A percentile compares a stretch with the other conserved stretches of the same genome.
These are phyloP conservation scores for Pleodorina starrii DNA, from an alignment of 139 green algal species.

Conservation along the genomic window DNA sequence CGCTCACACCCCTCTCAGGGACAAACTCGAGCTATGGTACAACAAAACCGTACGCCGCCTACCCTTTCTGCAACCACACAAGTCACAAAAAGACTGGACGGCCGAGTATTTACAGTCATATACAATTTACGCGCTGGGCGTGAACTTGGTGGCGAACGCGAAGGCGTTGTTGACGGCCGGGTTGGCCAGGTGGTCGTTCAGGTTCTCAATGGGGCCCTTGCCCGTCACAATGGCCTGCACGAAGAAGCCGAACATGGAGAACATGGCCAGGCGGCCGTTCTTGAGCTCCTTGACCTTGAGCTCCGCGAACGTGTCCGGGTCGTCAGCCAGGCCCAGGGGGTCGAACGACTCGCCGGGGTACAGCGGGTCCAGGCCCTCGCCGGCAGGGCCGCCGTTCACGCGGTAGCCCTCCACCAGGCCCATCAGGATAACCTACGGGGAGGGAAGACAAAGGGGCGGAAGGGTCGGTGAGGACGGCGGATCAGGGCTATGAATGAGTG, in stretches of 20 bases:
- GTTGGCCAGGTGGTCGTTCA: slow-evolving; percentile 86
- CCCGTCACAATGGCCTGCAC: slow-evolving; percentile 86
- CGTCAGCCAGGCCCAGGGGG: slow-evolving; percentile 94
- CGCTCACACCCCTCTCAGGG: no score
- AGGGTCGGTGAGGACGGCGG: neutral
- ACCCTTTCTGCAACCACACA: no score
- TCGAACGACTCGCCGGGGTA: slow-evolving; percentile 95
- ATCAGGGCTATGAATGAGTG: no score
- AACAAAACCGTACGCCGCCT: no score
- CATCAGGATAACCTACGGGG: slow-evolving; percentile 81
- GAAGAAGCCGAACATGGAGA: slow-evolving; percentile 90
- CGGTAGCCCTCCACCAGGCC: slow-evolving; percentile 95
- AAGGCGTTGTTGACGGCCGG: slow-evolving; percentile 81
- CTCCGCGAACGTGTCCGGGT: slow-evolving; percentile 84
- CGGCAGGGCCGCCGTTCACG: slow-evolving; percentile 91
- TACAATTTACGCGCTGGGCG: slow-evolving; percentile 60
- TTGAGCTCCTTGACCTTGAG: slow-evolving; percentile 85
- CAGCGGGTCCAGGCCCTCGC: slow-evolving; percentile 86
- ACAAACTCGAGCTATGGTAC: no score
- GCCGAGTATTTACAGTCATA: no score
- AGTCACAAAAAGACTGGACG: no score
- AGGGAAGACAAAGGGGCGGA: no score
- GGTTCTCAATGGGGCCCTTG: slow-evolving; percentile 77
- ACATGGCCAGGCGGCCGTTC: slow-evolving; percentile 92
- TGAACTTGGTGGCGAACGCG: slow-evolving; percentile 76